Evolutionary conservation across 139 green algal genomes (phyloP).

Genomic region (Chlorella sp.): DNA sequence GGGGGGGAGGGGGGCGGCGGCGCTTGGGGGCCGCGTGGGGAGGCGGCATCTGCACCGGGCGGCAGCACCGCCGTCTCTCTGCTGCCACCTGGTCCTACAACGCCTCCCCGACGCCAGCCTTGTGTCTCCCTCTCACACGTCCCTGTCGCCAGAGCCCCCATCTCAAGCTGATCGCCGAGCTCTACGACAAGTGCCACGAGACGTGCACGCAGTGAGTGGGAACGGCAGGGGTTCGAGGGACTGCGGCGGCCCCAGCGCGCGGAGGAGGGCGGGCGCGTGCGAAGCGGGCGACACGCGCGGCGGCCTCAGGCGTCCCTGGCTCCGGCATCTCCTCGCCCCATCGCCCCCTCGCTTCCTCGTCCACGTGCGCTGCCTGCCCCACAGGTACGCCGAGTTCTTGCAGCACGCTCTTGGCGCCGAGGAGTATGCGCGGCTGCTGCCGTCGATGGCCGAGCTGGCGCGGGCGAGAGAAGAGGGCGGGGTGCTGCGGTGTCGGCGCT

Average conservation of each 20-base stretch:
- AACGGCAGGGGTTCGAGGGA: no score
- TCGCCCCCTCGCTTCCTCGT: no score
- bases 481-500: not conserved
- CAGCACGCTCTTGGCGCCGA: conserved; percentile 43
- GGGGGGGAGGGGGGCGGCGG: not conserved
- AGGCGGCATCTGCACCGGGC: no score
- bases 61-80: no score
- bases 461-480: not conserved
- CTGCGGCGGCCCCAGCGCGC: no score
- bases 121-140: not conserved
- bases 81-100: not conserved
- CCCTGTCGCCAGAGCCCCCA: conserved; percentile 46
- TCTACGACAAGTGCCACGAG: conserved; percentile 83
- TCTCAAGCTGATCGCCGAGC: conserved; percentile 83
- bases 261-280: no score
- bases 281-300: no score
- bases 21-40: no score
- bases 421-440: conserved; percentile 63
- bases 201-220: conserved; percentile 20
- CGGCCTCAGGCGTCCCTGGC: no score
- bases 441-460: conserved; percentile 17
- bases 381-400: conserved; percentile 77
- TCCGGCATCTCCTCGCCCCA: no score
- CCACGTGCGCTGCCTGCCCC: no score
- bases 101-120: not conserved